Evolutionary conservation across 805 yeast species (phyloP), one percentile per base, ranked within the genome.

Genomic region (Teunomyces atbi): DNA sequence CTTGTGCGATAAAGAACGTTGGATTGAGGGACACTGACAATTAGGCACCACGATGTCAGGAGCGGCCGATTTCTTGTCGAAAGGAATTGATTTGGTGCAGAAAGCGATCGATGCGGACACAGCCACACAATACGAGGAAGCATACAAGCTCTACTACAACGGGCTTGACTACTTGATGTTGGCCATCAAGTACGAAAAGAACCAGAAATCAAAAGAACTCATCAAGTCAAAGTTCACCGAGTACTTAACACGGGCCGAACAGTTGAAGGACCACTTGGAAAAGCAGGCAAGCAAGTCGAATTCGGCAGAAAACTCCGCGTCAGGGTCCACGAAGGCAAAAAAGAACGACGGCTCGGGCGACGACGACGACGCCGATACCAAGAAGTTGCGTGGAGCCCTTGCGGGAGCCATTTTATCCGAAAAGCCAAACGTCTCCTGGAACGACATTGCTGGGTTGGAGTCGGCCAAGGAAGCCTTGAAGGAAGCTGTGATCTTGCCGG

Each of bases 401-500:
- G 85, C 96, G 0, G 91, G 96, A 2, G 96, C 97, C 0, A 91
- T 94, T 50, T 73, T 94, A 42, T 78, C 91, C 32, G 98, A 92
- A 58, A 91, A 81, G 49, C 99, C 99, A 18, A 85, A 94, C 60
- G 92, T 94, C 23, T 77, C 79, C 54, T 94, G 99, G 99, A 84
- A 81, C 54, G 99, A 94, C 62, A 86, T 94, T 52, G 99, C 99
- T 1, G 99, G 99, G 21, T 74, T 94, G 50, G 98, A 92, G 52
- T 80, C 82, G 26, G 99, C 99, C 6, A 94, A 94, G 60, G 98
- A 92, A 56, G 96, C 99, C 0, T 74, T 94, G 48, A 94, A 94
- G 64, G 99, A 94, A 69, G 97, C 98, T 0, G 99, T 94, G 34
- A 94, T 94, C 32, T 73, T 94, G 51, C 99, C 99, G 1, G 97